phyloP scores from a whole-genome alignment of 257 asterid species.

The Solanum etuberosum region DNA sequence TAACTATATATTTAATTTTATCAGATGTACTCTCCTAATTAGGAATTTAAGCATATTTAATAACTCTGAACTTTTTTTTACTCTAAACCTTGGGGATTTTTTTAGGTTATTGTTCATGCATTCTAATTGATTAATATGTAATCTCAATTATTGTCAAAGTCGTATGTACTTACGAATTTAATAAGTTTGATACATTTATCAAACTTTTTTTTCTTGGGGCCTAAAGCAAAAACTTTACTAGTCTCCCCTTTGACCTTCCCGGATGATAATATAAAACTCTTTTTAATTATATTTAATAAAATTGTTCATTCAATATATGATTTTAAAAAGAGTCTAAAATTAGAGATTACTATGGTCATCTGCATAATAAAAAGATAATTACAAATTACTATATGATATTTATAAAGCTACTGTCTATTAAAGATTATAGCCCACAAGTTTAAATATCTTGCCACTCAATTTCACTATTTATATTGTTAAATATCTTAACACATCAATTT shows the following conservation, averaged over 20 bases:
- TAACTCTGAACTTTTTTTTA: not conserved
- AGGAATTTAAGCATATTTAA: not conserved
- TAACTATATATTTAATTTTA: not conserved
- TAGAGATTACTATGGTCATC: not conserved
- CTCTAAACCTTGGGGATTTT: not conserved
- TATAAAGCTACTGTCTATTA: not conserved
- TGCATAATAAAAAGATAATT: not conserved
- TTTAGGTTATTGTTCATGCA: not conserved
- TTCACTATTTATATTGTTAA: too few relatives aligned
- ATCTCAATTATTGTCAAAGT: not conserved
- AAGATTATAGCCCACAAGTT: not conserved
- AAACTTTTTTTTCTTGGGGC: not conserved
- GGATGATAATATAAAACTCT: not conserved
- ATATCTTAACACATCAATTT: not conserved
- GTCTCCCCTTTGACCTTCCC: not conserved
- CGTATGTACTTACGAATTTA: not conserved
- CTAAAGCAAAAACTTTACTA: not conserved
- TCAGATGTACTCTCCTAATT: not conserved
- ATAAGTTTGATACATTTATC: not conserved
- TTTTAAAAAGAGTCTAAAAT: not conserved
- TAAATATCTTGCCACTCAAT: too few relatives aligned
- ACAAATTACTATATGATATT: not conserved
- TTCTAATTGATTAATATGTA: not conserved
- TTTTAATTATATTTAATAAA: not conserved
- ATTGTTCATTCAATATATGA: not conserved